These are phyloP conservation scores for Ophiostoma perfectum DNA, from an alignment of 2,329 filamentous ascomycete genomes.

Conservation along the genomic window DNA sequence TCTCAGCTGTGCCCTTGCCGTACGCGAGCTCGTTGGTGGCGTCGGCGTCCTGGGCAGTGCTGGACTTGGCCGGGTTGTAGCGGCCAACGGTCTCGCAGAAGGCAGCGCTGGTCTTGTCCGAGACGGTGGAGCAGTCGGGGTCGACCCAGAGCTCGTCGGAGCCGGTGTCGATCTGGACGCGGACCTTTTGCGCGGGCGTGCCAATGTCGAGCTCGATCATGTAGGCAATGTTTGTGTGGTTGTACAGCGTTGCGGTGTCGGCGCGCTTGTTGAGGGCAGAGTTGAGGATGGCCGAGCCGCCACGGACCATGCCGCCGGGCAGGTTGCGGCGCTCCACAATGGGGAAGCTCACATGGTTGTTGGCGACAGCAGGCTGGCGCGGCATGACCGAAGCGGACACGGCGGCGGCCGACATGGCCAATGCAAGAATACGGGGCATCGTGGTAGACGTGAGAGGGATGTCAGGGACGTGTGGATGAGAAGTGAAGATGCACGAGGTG, in stretches of 20 bases:
- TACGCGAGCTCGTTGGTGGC: constrained; percentile 38
- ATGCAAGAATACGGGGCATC: constrained; percentile 19
- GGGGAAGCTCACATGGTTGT: constrained; percentile 20
- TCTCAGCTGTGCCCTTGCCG: constrained; percentile 41
- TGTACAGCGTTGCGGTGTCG: constrained; percentile 22
- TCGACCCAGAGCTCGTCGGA: constrained; percentile 57
- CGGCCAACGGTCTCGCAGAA: constrained; percentile 40
- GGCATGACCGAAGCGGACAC: constrained; percentile 20
- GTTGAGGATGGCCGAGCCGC: not conserved
- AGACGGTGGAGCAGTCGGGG: constrained; percentile 46
- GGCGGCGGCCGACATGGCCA: constrained; percentile 21
- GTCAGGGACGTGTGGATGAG: not conserved
- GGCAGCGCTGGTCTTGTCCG: constrained; percentile 29
- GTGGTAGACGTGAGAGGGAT: not conserved
- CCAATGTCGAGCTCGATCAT: constrained; percentile 39
- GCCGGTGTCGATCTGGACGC: constrained; percentile 49
- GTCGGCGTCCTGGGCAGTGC: constrained; percentile 31
- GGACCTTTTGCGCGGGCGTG: constrained; percentile 44
- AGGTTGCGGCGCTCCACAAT: constrained; percentile 19
- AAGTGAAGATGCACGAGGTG: not conserved
- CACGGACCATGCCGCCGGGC: not conserved
- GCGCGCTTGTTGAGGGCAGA: not conserved
- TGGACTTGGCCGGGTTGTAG: constrained; percentile 38
- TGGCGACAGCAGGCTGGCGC: not conserved
- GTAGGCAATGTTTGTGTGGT: constrained; percentile 25